phyloP scores from a whole-genome alignment of 768 basidiomycete genomes.

The Boletellus sp. region DNA sequence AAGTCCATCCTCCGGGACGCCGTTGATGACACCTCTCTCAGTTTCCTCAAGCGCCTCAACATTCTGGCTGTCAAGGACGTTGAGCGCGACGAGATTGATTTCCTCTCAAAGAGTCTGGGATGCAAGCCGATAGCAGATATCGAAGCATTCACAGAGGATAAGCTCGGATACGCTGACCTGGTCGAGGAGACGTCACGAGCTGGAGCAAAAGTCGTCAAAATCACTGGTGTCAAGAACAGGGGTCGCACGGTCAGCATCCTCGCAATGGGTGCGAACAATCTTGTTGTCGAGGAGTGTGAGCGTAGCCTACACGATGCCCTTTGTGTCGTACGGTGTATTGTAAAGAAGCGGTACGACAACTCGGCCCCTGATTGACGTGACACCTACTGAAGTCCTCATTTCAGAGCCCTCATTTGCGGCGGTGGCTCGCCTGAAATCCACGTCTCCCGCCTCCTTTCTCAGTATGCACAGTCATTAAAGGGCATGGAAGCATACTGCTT shows the following conservation, averaged over 20 bases:
- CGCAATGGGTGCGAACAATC: slow-evolving; percentile 87
- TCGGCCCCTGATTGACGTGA: background rate
- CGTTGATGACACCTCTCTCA: slow-evolving; percentile 96
- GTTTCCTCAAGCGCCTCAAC: slow-evolving; percentile 94
- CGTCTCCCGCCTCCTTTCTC: slow-evolving; percentile 85
- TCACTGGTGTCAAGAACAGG: slow-evolving; percentile 91
- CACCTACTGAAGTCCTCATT: slow-evolving; percentile 2
- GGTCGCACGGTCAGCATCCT: slow-evolving; percentile 95
- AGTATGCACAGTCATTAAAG: slow-evolving; percentile 88
- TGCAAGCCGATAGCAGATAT: slow-evolving; percentile 97
- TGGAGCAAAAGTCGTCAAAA: slow-evolving; percentile 88
- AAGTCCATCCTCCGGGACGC: slow-evolving; percentile 99
- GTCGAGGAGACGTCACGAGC: slow-evolving; percentile 83
- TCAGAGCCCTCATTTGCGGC: slow-evolving; percentile 87
- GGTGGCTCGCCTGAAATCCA: slow-evolving; percentile 98
- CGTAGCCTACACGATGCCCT: slow-evolving; percentile 96
- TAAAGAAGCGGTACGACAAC: slow-evolving; percentile 84
- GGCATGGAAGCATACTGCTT: slow-evolving; percentile 99
- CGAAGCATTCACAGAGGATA: slow-evolving; percentile 96
- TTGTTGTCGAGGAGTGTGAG: slow-evolving; percentile 96
- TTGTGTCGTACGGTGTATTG: slow-evolving; percentile 97
- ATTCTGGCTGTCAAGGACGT: slow-evolving; percentile 97
- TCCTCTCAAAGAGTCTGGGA: slow-evolving; percentile 90
- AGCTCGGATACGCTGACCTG: slow-evolving; percentile 93
- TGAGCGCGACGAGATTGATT: slow-evolving; percentile 98